Base-by-base conservation (phyloP, 805 yeast genomes). In the Kluyveromyces aestuarii region DNA sequence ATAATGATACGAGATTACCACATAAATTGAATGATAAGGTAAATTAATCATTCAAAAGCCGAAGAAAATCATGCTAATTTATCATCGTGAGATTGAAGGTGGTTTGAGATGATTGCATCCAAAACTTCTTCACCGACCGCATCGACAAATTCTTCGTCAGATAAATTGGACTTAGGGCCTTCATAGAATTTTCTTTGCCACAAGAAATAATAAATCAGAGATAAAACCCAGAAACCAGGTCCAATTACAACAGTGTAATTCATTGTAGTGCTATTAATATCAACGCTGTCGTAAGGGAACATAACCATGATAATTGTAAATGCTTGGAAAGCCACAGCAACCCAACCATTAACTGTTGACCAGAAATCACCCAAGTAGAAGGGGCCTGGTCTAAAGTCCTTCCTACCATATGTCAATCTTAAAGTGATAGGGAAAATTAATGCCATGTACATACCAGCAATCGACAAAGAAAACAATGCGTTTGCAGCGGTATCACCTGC, bases 211-310 rank as follows among this genome's bases (percentile, higher is more conserved):
- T 81, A 81, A 0, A 73, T 45, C 48, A 73, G 57, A 0, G 84
- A 71, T 17, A 80, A 64, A 6, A 77, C 50, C 84, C 84, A 79
- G 16, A 78, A 74, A 8, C 82, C 82, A 30, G 77, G 75, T 25
- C 79, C 81, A 50, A 83, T 80, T 2, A 79, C 85, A 53, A 75
- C 74, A 0, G 87, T 79, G 62, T 84, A 84, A 66, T 84, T 84
- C 91, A 84, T 83, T 18, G 77, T 60, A 0, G 62, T 63, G 46
- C 66, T 69, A 11, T 46, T 48, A 19, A 56, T 56, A 16, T 41
- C 46, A 21, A 46, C 39, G 38, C 60, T 61, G 27, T 75, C 66
- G 33, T 50, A 52, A 21, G 91, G 89, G 69, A 82, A 77, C 81
- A 79, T 77, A 37, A 74, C 67, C 66, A 82, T 66, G 25, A 78